These are phyloP conservation scores for Decorospora gaudefroyi DNA, from an alignment of 2,329 filamentous ascomycete genomes.

Conservation along the genomic window DNA sequence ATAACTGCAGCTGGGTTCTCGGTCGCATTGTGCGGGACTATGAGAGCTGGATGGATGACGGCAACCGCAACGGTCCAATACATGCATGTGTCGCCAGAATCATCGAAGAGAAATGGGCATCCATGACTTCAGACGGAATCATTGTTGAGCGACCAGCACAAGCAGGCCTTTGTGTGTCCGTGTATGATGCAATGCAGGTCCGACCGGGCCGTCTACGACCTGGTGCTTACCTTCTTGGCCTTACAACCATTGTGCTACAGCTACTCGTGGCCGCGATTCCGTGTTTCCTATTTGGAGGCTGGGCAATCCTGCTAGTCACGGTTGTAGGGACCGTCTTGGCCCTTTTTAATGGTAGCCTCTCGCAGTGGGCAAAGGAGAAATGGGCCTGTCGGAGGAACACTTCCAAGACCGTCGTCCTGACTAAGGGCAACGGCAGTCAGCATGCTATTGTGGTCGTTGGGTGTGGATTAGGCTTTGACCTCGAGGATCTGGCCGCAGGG, in stretches of 20 bases:
- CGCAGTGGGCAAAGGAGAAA: conserved; percentile 23
- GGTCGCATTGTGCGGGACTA: conserved; percentile 24
- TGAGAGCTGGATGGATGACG: conserved; percentile 20
- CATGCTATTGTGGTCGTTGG: conserved; percentile 21
- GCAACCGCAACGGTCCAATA: neutral
- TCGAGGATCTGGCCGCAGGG: conserved; percentile 23
- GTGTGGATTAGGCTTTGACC: conserved; percentile 14
- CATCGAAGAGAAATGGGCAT: conserved; percentile 8
- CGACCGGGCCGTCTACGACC: neutral
- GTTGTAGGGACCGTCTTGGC: conserved; percentile 8
- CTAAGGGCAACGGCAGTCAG: conserved; percentile 23
- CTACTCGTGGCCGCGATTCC: conserved; percentile 18
- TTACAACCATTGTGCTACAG: conserved; percentile 14
- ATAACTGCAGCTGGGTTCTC: conserved; percentile 21
- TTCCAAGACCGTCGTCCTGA: conserved; percentile 17
- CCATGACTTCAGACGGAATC: neutral
- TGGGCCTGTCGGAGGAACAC: conserved; percentile 14
- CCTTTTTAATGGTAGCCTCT: conserved; percentile 11
- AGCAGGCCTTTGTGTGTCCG: conserved; percentile 3
- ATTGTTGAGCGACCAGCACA: conserved; percentile 1
- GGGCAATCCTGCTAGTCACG: conserved; percentile 19
- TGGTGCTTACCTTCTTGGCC: conserved; percentile 12
- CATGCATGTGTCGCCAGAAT: conserved; percentile 5
- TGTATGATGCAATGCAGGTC: neutral
- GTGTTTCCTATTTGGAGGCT: conserved; percentile 17